Conservation (phyloP, 768 basidiomycete species). For the Dictyophora rubrovolvata region DNA sequence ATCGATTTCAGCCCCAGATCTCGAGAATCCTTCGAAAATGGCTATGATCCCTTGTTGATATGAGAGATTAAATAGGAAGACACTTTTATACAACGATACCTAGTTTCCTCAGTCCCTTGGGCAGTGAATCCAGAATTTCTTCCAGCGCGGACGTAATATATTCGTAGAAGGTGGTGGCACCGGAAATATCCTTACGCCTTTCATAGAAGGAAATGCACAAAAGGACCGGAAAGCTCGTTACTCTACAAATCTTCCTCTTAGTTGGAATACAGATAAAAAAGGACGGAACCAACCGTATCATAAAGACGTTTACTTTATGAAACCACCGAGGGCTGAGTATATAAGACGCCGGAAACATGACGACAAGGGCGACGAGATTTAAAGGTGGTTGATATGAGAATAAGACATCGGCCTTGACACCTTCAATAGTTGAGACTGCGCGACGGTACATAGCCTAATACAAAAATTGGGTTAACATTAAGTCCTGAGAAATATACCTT, state of each 20-base stretch:
- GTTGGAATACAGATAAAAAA: background rate
- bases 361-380: conserved; percentile 75
- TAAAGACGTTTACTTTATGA: conserved; percentile 89
- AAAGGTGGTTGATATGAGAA: conserved; percentile 94
- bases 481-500: background rate
- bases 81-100: conserved; percentile 34
- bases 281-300: conserved; percentile 51
- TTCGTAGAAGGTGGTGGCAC: conserved; percentile 60
- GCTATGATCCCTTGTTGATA: conserved; percentile 30
- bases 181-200: conserved; percentile 63
- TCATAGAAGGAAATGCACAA: conserved; percentile 77
- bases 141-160: conserved; percentile 61
- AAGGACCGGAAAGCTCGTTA: conserved; percentile 79
- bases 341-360: conserved; percentile 83
- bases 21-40: conserved; percentile 66
- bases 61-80: background rate
- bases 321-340: conserved; percentile 92
- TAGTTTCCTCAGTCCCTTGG: conserved; percentile 62
- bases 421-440: conserved; percentile 91
- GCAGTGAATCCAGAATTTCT: conserved; percentile 61
- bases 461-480: conserved; percentile 3
- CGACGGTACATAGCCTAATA: conserved; percentile 88
- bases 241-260: conserved; percentile 25
- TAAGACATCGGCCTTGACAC: conserved; percentile 82
- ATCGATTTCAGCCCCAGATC: conserved; percentile 63